Evolutionary conservation across 2,329 filamentous ascomycete genomes (phyloP), one percentile per base, ranked within the genome.

Genomic region (Aplosporella prunicola): DNA sequence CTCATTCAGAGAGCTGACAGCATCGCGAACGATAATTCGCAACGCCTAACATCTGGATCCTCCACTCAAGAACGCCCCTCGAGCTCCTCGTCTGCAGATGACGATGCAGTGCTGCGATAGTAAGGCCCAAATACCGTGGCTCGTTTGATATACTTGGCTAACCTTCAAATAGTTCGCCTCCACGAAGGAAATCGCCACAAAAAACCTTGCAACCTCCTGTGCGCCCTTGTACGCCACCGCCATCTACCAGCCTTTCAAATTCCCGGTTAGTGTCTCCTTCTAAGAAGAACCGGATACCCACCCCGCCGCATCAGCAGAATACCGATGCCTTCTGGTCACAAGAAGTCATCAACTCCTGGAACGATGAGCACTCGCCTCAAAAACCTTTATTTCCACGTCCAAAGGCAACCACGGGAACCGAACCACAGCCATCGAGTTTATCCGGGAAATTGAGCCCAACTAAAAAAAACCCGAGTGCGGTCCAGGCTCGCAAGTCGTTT

Each of bases 401-500:
- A 20, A 11, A 27, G 10, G 28, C 30, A 13, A 27, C n/a, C 15
- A 10, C 32, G 14, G 9, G 20, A 11, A 9, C 20, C 18, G 31
- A 25, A 13, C 40, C 45, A 27, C 33, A 36, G 40, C 48, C 4
- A 46, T 52, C 32, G 42, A 51, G n/a, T 18, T 53, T 20, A 50
- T 51, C 13, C 47, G 53, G 15, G 51, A 56, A 41, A 47, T 52
- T 20, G 14, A 40, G 31, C 52, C 11, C 57, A 53, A 38, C 55
- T 52, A 41, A 56, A 47, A 41, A 45, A 53, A 32, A 32, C 7
- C 20, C 26, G 25, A 51, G 50, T 4, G 59, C 60, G 49, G 60
- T 29, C 4, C 77, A 72, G 51, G 20, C 20, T 20, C 38, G 38
- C 20, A 82, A 76, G 53, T 61, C 62, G 0, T 89, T 87, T 52